Evolutionary conservation across 78 protist species (phyloP).

Genomic region (Cavenderia fasciculata): DNA sequence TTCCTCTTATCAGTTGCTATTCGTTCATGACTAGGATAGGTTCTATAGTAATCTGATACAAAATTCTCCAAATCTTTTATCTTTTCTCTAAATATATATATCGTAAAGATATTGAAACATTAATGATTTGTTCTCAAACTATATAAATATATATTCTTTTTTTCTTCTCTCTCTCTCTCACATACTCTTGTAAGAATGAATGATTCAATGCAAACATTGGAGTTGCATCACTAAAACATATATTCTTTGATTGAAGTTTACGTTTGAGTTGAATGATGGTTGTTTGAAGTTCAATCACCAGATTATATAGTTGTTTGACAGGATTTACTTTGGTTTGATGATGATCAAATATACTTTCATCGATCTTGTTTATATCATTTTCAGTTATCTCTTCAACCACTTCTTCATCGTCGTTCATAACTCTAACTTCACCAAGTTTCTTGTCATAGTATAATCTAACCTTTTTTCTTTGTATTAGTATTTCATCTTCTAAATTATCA

Average conservation of each 20-base stretch:
- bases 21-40: background rate
- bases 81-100: background rate
- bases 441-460: background rate
- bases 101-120: background rate
- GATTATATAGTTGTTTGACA: background rate
- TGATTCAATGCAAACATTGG: constrained; percentile 47
- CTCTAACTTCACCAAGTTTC: background rate
- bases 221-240: background rate
- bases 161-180: too few relatives aligned
- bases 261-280: background rate
- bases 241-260: background rate
- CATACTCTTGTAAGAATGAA: constrained; percentile 14
- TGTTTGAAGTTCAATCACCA: background rate
- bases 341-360: background rate
- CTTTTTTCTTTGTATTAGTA: background rate
- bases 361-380: background rate
- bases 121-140: background rate
- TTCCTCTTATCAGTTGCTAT: too few relatives aligned
- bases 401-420: background rate
- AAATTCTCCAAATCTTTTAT: constrained; percentile 7
- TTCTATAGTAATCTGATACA: constrained; percentile 7
- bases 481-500: background rate
- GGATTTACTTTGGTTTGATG: background rate
- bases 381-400: background rate
- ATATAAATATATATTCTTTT: too few relatives aligned